A percentile compares a stretch with the other conserved stretches of the same genome.
Evolutionary conservation across 371 early-diverging fungal species (phyloP).

Genomic region (Syncephalis fuscata): DNA sequence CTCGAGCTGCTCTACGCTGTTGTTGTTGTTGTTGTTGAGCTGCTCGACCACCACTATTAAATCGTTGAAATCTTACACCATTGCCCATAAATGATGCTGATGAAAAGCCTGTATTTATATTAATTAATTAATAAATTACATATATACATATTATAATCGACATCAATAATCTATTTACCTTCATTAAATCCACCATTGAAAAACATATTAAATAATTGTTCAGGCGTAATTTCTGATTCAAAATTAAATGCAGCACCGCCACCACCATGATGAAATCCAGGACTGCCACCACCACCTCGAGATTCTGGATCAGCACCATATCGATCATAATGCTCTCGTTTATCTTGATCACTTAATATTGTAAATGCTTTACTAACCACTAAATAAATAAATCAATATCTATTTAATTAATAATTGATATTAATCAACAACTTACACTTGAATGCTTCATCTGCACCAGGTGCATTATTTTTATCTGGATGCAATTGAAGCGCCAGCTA

Average conservation of each 20-base stretch:
- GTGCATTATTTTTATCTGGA: conserved; percentile 93
- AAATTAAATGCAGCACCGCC: conserved; percentile 19
- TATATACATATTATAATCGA: too few relatives aligned
- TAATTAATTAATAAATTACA: too few relatives aligned
- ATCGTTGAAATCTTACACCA: too few relatives aligned
- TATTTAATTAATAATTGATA: too few relatives aligned
- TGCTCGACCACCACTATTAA: too few relatives aligned
- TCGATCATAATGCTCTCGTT: conserved; percentile 72
- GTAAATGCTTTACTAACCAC: conserved; percentile 84
- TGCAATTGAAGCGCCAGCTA: conserved; percentile 93
- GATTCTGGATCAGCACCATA: conserved; percentile 56
- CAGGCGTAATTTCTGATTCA: conserved; percentile 76
- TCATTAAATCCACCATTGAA: conserved; percentile 18
- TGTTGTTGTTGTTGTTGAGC: too few relatives aligned
- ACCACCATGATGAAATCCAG: conserved; percentile 8
- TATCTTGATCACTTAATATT: conserved; percentile 70
- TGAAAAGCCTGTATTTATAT: too few relatives aligned
- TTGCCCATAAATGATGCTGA: too few relatives aligned
- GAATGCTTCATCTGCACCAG: conserved; percentile 95
- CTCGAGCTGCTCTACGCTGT: too few relatives aligned
- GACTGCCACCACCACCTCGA: conserved; percentile 12
- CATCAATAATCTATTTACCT: too few relatives aligned
- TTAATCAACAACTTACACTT: conserved; percentile 37
- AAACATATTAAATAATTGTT: conserved; percentile 93
- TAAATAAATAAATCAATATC: too few relatives aligned